A percentile compares a stretch with the other conserved stretches of the same genome.
These are phyloP conservation scores for Rhizophagus clarus DNA, from an alignment of 192 early-diverging fungal species.

Conservation along the genomic window DNA sequence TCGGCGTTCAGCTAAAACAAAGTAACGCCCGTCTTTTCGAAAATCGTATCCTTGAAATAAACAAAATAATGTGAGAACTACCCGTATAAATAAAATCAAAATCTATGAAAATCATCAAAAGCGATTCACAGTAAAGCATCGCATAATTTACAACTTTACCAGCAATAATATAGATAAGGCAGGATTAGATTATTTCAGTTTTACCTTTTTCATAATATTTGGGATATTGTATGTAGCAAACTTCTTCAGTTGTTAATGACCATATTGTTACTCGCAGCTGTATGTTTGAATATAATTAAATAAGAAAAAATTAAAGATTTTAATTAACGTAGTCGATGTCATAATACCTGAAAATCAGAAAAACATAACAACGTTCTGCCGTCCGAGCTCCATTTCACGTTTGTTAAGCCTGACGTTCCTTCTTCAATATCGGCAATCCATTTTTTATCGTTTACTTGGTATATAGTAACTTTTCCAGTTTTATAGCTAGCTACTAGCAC, in stretches of 20 bases:
- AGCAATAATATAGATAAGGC: background rate
- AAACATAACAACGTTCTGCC: constrained; percentile 17
- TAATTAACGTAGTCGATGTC: background rate
- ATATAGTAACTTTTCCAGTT: constrained; percentile 54
- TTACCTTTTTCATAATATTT: constrained; percentile 65
- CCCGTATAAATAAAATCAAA: background rate
- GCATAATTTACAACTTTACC: too few species aligned
- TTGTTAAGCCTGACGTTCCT: constrained; percentile 45
- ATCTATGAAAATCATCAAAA: too few species aligned
- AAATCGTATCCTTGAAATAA: constrained; percentile 49
- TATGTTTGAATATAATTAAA: background rate
- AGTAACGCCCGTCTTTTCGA: constrained; percentile 63
- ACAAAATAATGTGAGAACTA: too few species aligned
- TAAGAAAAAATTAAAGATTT: constrained; percentile 15
- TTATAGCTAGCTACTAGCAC: constrained; percentile 55
- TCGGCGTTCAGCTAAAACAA: constrained; percentile 58
- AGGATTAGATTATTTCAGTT: background rate
- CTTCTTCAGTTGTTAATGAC: constrained; percentile 58
- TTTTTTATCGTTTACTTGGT: constrained; percentile 54
- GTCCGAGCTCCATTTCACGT: constrained; percentile 27
- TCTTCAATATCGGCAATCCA: constrained; percentile 63
- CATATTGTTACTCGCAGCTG: constrained; percentile 69
- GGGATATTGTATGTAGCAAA: constrained; percentile 67
- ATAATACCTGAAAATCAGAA: constrained; percentile 32
- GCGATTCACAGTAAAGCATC: too few species aligned